Base-by-base conservation (phyloP, 345 rosid genomes). In the Acer negundo region DNA sequence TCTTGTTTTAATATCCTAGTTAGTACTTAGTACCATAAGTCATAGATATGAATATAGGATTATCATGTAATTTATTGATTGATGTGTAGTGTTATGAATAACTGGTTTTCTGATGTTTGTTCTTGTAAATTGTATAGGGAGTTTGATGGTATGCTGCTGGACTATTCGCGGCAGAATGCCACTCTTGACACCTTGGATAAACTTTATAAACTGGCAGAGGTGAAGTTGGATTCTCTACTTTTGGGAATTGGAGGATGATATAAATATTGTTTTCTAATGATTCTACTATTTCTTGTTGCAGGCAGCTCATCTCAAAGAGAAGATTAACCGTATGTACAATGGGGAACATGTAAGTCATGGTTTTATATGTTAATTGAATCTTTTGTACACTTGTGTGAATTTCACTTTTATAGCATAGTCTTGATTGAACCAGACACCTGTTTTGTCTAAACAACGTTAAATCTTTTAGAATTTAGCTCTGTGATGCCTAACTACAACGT, bases 81-180 rank as follows among this genome's bases (percentile, higher is more conserved):
- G 17, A 15, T 56, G 19, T 42, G 10, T 42, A 42, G 46, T 56
- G 8, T 10, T 67, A 9, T 65, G 62, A 17, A 68, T 67, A 7
- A 42, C 6, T 51, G 11, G 38, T 77, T 70, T 77, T 59, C 63
- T 59, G 63, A 23, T 49, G 71, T 10, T 59, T 28, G 17, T 47
- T 51, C 56, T 49, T 49, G 65, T 58, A 31, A 38, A 78, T 23
- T 77, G 4, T 44, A 15, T 56, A 96, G 99, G 68, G 98, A 91
- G 70, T 91, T 92, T 58, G 97, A 96, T 56, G 93, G 90, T 35
- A 67, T 96, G 72, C 62, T 85, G 70, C 80, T 96, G 78, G 99
- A 96, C 79, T 94, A 86, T 79, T 91, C 99, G 19, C 82, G 98
- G 74, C 97, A 96, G 78, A 75, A 84, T 53, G 98, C 92, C 71